Base-by-base conservation (phyloP, 2,329 filamentous ascomycete species). In the Aspergillus sp. region DNA sequence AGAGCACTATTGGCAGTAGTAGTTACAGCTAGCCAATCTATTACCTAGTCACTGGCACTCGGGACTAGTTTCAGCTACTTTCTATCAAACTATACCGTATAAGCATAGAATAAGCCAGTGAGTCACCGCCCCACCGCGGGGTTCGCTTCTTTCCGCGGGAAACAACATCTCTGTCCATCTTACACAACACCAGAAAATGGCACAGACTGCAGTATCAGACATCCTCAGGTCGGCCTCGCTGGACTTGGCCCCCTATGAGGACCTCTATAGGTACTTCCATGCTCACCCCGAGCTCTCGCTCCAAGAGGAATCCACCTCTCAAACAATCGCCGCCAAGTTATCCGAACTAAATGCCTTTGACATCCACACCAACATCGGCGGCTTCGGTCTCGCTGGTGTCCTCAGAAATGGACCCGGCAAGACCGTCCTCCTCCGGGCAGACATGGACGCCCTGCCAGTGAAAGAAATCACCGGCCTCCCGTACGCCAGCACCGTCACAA, bases 251-350 rank as follows among this genome's bases (percentile, higher is more conserved):
- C 68, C 70, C 1, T 85, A 84, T 63, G 80, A 86, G 71, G 69
- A 70, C 2, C 71, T 84, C 4, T 88, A 87, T 76, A 85, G 81
- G 62, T 70, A 85, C 65, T 79, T 87, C 54, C 85, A 88, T 66
- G 69, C 76, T 12, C 72, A 86, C 62, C 85, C 86, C 0, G 85
- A 86, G 52, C 79, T 88, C 27, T 86, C 84, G 0, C 76, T 78
- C 2, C 83, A 82, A 66, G 85, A 87, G 66, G 66, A 75, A 17
- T 68, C 78, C 41, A 86, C 84, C 0, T 81, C 84, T 0, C 67
- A 76, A 17, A 79, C 70, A 0, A 75, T 84, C 43, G 75, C 77
- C 2, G 62, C 69, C 2, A 71, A 79, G 56, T 74, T 86, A 2
- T 55, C 65, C 23, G 50, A 63, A 12, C 55, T 74, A 5, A 56